Percentiles rank a stretch among this genome's conserved stretches.
These are phyloP conservation scores for Boletellus ananas DNA, from an alignment of 768 basidiomycete genomes.

Conservation along the genomic window DNA sequence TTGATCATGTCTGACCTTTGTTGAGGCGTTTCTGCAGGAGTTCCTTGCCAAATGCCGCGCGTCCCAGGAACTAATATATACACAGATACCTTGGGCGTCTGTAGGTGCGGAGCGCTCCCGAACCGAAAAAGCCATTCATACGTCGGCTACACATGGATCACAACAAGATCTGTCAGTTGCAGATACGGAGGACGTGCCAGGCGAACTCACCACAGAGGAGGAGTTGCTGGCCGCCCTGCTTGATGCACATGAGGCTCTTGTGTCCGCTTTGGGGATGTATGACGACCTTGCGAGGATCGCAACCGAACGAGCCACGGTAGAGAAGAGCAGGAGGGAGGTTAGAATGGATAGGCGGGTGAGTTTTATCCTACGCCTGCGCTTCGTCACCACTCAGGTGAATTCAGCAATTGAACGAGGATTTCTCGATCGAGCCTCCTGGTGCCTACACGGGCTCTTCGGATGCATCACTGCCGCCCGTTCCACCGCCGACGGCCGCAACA, in stretches of 20 bases:
- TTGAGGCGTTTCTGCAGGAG: conserved; percentile 49
- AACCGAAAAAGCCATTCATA: conserved; percentile 21
- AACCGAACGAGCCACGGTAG: conserved; percentile 50
- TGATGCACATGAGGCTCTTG: conserved; percentile 66
- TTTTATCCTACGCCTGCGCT: conserved; percentile 20
- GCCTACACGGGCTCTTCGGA: conserved; percentile 28
- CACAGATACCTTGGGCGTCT: conserved; percentile 90
- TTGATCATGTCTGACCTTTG: neutral
- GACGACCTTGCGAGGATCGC: conserved; percentile 75
- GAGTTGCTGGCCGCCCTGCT: conserved; percentile 69
- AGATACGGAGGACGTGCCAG: conserved; percentile 31
- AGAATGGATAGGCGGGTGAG: conserved; percentile 63
- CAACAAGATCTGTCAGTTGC: conserved; percentile 19
- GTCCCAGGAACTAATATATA: conserved; percentile 80
- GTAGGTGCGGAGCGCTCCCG: conserved; percentile 76
- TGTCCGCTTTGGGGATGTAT: conserved; percentile 66
- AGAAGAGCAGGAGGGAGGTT: conserved; percentile 65
- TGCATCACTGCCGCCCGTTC: conserved; percentile 23
- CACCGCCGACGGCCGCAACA: conserved; percentile 23
- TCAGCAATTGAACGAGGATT: conserved; percentile 28
- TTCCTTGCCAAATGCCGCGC: conserved; percentile 74
- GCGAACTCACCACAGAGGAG: conserved; percentile 68
- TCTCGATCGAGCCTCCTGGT: conserved; percentile 16
- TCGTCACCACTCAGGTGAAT: conserved; percentile 18
- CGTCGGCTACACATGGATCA: conserved; percentile 17